phyloP scores from a whole-genome alignment of 768 basidiomycete species.

The Hygrocybe punicea region DNA sequence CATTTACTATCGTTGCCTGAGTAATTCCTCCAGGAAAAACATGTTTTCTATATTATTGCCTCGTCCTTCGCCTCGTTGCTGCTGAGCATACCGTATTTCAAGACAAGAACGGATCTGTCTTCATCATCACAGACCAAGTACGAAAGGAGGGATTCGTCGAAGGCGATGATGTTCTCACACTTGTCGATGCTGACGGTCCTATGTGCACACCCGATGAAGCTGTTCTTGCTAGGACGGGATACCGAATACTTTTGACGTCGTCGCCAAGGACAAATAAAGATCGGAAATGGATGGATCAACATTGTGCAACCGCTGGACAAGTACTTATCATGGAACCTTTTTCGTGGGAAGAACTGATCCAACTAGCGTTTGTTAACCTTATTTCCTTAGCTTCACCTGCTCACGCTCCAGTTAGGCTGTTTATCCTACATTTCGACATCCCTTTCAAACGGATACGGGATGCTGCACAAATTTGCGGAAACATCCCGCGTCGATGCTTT shows the following conservation, averaged over 20 bases:
- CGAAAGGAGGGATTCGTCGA: neutral
- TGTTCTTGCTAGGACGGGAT: neutral
- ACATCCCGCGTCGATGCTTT: slow-evolving; percentile 10
- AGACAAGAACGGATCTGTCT: slow-evolving; percentile 5
- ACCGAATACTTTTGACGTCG: slow-evolving; percentile 7
- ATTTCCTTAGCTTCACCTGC: slow-evolving; percentile 4
- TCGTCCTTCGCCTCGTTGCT: slow-evolving; percentile 13
- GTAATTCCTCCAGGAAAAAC: slow-evolving; percentile 3
- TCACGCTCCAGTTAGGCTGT: slow-evolving; percentile 7
- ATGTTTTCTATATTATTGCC: slow-evolving; percentile 9
- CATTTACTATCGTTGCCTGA: neutral
- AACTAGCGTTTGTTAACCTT: neutral
- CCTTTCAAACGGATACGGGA: slow-evolving; percentile 7
- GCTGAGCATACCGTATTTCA: slow-evolving; percentile 11
- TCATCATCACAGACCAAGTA: slow-evolving; percentile 6
- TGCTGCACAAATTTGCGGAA: slow-evolving; percentile 3
- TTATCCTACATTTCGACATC: neutral
- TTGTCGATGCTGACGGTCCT: slow-evolving; percentile 7
- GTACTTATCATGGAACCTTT: slow-evolving; percentile 6
- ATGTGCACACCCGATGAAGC: neutral
- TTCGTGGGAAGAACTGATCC: slow-evolving; percentile 2
- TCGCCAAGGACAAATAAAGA: slow-evolving; percentile 3
- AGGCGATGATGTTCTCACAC: slow-evolving; percentile 6
- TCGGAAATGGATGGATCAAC: slow-evolving; percentile 9
- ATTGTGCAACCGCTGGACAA: neutral